Conservation (phyloP, 208 protist species). For the Leishmania arabica region DNA sequence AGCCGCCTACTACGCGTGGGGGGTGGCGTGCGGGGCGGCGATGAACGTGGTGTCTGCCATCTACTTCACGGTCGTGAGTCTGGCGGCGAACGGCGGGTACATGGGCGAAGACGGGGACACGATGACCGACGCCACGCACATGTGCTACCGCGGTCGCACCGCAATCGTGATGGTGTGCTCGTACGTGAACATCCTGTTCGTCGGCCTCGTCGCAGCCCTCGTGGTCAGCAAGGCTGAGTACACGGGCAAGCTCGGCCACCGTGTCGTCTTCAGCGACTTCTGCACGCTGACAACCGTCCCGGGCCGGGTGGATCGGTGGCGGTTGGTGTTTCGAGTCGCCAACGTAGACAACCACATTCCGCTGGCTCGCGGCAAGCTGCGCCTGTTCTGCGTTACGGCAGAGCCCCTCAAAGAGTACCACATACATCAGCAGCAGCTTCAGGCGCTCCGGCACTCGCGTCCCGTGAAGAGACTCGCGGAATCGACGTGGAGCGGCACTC, state of each 20-base stretch:
- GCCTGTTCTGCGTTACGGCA: slow-evolving; percentile 69
- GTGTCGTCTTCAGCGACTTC: slow-evolving; percentile 86
- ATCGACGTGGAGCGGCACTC: slow-evolving; percentile 7
- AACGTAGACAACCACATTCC: slow-evolving; percentile 70
- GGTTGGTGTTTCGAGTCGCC: slow-evolving; percentile 76
- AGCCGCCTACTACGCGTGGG: slow-evolving; percentile 62
- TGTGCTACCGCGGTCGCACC: slow-evolving; percentile 78
- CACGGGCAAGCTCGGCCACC: slow-evolving; percentile 59
- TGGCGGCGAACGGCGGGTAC: slow-evolving; percentile 88
- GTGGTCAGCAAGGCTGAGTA: slow-evolving; percentile 85
- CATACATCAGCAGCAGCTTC: slow-evolving; percentile 36
- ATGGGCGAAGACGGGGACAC: slow-evolving; percentile 67
- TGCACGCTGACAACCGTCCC: slow-evolving; percentile 63
- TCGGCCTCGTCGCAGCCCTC: slow-evolving; percentile 81
- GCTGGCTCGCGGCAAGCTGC: slow-evolving; percentile 58
- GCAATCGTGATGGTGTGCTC: slow-evolving; percentile 75
- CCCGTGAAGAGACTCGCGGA: background rate
- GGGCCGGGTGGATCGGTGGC: slow-evolving; percentile 46
- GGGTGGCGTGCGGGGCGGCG: slow-evolving; percentile 49
- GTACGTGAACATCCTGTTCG: slow-evolving; percentile 86
- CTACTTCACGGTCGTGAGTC: slow-evolving; percentile 85
- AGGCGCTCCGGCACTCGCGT: slow-evolving; percentile 5
- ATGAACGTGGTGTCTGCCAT: slow-evolving; percentile 47
- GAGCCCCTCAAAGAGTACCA: slow-evolving; percentile 58
- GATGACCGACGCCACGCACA: slow-evolving; percentile 58